Evolutionary conservation across 306 rosid species (phyloP).

Genomic region (Acmispon strigosus): DNA sequence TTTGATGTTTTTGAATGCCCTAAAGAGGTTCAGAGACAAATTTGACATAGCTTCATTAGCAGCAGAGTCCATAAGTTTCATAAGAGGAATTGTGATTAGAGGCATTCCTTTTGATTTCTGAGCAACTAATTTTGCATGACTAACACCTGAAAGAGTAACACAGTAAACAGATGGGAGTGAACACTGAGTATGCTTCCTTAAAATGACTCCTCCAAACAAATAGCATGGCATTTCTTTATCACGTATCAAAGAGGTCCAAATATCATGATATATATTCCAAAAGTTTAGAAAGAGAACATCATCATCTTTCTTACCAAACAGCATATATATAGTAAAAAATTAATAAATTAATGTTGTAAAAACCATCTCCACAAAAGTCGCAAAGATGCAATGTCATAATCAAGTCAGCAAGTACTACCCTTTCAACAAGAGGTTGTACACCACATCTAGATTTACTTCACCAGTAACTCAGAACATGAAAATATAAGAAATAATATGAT

Average conservation of each 20-base stretch:
- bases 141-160: constrained; percentile 36
- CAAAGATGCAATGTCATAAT: background rate
- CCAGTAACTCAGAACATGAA: background rate
- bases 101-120: constrained; percentile 95
- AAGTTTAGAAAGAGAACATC: background rate
- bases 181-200: constrained; percentile 2
- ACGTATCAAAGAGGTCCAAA: background rate
- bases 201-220: constrained; percentile 10
- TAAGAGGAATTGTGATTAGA: constrained; percentile 55
- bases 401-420: background rate
- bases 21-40: constrained; percentile 53
- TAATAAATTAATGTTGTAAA: background rate
- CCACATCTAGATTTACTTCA: background rate
- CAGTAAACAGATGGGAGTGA: background rate
- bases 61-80: constrained; percentile 53
- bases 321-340: background rate
- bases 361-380: background rate
- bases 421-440: background rate
- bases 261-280: background rate
- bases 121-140: constrained; percentile 56
- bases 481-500: background rate
- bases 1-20: constrained; percentile 41
- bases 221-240: constrained; percentile 1
- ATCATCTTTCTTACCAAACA: background rate
- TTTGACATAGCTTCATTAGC: constrained; percentile 57